A percentile compares a stretch with the other conserved stretches of the same genome.
phyloP scores from a whole-genome alignment of 1,284 basidiomycete species.

The Mycena citricolor region DNA sequence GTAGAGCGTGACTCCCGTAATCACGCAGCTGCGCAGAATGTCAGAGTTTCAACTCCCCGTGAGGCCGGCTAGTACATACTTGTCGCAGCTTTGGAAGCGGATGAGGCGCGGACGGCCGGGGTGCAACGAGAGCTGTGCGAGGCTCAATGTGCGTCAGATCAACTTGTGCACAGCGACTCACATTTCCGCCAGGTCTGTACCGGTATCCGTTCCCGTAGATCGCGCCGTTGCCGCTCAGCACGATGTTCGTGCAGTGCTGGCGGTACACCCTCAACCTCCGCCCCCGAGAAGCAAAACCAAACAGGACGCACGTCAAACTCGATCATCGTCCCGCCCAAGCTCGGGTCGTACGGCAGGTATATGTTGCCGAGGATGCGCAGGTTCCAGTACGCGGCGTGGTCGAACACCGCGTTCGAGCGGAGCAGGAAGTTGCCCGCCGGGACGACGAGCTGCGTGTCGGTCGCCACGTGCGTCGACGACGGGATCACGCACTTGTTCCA shows the following conservation, averaged over 20 bases:
- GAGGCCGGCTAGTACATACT: slow-evolving; percentile 2
- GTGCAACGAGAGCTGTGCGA: no score
- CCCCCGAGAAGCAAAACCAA: no score
- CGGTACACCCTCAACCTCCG: no score
- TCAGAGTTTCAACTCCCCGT: not conserved
- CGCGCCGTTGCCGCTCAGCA: slow-evolving; percentile 24
- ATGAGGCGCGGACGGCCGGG: slow-evolving; percentile 18
- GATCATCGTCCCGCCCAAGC: slow-evolving; percentile 24
- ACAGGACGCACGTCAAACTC: slow-evolving; percentile 23
- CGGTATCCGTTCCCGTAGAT: slow-evolving; percentile 28
- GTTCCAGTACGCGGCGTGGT: slow-evolving; percentile 24
- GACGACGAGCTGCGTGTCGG: slow-evolving; percentile 21
- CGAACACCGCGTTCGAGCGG: slow-evolving; percentile 21
- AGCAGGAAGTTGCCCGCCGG: slow-evolving; percentile 24
- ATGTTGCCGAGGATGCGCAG: slow-evolving; percentile 24
- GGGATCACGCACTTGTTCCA: slow-evolving; percentile 24
- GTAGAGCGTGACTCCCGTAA: slow-evolving; percentile 14
- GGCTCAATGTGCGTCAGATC: no score
- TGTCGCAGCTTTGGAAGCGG: slow-evolving; percentile 17
- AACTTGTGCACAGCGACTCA: no score
- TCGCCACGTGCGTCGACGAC: slow-evolving; percentile 17
- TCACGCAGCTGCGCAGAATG: slow-evolving; percentile 8
- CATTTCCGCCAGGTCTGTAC: slow-evolving; percentile 24
- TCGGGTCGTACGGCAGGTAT: slow-evolving; percentile 22
- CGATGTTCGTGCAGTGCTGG: slow-evolving; percentile 25